These are phyloP conservation scores for Trametes cubensis DNA, from an alignment of 768 basidiomycete species.

Conservation along the genomic window DNA sequence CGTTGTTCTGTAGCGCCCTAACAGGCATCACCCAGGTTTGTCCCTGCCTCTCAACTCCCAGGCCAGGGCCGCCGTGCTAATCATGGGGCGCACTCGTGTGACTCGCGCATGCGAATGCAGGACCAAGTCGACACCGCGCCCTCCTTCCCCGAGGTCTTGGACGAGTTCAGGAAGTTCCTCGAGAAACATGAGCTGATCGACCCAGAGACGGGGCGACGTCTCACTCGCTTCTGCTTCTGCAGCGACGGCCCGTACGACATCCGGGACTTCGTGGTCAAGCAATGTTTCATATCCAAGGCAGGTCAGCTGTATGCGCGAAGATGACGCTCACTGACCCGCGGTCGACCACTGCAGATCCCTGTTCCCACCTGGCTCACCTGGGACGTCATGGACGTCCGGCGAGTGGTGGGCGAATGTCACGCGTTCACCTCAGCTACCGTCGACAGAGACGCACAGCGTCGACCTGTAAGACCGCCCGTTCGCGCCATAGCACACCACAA, in stretches of 20 bases:
- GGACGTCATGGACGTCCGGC: slow-evolving; percentile 76
- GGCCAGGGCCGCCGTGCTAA: slow-evolving; percentile 6
- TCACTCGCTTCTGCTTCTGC: slow-evolving; percentile 78
- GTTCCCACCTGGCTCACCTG: slow-evolving; percentile 77
- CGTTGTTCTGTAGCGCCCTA: slow-evolving; percentile 80
- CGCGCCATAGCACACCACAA: slow-evolving; percentile 1
- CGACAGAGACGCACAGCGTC: slow-evolving; percentile 2
- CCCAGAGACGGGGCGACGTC: slow-evolving; percentile 52
- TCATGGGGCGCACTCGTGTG: slow-evolving; percentile 7
- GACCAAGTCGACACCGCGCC: slow-evolving; percentile 81
- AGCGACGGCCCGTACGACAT: slow-evolving; percentile 84
- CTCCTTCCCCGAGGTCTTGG: slow-evolving; percentile 68
- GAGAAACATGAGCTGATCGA: slow-evolving; percentile 72
- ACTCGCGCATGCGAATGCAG: slow-evolving; percentile 44
- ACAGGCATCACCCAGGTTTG: slow-evolving; percentile 93
- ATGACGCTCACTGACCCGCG: slow-evolving; percentile 7
- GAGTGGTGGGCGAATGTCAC: slow-evolving; percentile 52
- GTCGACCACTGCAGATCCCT: slow-evolving; percentile 46
- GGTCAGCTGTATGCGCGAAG: slow-evolving; percentile 25
- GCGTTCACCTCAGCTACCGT: slow-evolving; percentile 7
- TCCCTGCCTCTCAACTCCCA: slow-evolving; percentile 20
- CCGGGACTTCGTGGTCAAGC: slow-evolving; percentile 85
- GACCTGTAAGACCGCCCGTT: slow-evolving; percentile 4
- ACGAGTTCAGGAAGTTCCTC: slow-evolving; percentile 67
- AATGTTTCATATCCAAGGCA: slow-evolving; percentile 85